Evolutionary conservation across 192 early-diverging fungal genomes (phyloP).

Genomic region (Gryganskiella cystojenkinii): DNA sequence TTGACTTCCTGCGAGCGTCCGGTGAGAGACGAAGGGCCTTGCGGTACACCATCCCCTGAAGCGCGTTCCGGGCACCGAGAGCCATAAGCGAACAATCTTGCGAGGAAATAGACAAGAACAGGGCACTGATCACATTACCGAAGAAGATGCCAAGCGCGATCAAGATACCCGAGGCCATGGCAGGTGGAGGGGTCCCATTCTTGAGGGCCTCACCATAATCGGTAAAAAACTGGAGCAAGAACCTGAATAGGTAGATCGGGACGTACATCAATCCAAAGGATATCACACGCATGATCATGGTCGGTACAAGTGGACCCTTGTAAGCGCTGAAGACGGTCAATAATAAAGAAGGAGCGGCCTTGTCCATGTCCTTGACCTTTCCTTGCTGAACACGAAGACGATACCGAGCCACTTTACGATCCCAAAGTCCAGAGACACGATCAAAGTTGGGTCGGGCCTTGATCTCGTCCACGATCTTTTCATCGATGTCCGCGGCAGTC

Average conservation of each 20-base stretch:
- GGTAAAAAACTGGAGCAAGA: constrained; percentile 31
- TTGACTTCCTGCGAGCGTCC: constrained; percentile 22
- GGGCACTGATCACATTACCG: constrained; percentile 14
- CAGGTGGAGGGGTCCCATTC: constrained; percentile 19
- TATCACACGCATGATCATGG: constrained; percentile 20
- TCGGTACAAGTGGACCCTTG: constrained; percentile 9
- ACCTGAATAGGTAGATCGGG: constrained; percentile 23
- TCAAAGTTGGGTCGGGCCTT: constrained; percentile 25
- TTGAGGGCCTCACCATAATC: constrained; percentile 42
- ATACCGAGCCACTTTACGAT: constrained; percentile 2
- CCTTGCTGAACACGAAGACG: background rate
- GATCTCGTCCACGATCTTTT: constrained; percentile 5
- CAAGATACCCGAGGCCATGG: constrained; percentile 11
- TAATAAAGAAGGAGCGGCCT: constrained; percentile 23
- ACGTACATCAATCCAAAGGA: constrained; percentile 29
- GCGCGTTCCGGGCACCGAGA: constrained; percentile 73
- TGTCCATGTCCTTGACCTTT: background rate
- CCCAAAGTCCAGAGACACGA: constrained; percentile 16
- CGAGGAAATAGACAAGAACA: constrained; percentile 30
- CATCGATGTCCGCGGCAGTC: constrained; percentile 68
- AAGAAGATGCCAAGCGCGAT: constrained; percentile 39
- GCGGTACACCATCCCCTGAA: constrained; percentile 76
- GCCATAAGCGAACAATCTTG: constrained; percentile 63
- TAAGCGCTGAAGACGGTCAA: constrained; percentile 19
- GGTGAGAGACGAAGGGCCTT: constrained; percentile 85